These are phyloP conservation scores for Calonectria hawksworthii DNA, from an alignment of 2,329 filamentous ascomycete species.

Conservation along the genomic window DNA sequence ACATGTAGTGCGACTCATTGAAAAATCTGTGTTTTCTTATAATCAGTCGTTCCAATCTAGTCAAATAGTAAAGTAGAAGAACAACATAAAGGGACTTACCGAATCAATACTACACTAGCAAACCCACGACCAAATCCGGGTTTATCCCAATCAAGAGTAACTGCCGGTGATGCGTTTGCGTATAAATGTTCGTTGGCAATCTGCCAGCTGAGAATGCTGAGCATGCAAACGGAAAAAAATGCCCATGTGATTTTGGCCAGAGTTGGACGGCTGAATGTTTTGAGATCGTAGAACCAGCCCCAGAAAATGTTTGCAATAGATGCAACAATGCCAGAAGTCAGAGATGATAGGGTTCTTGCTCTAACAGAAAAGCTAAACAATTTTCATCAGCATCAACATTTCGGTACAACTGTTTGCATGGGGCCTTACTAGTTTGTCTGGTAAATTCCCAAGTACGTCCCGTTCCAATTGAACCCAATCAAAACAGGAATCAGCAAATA, in stretches of 20 bases:
- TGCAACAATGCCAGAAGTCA: constrained; percentile 61
- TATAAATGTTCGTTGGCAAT: constrained; percentile 60
- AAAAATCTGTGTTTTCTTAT: constrained; percentile 53
- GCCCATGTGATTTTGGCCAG: constrained; percentile 59
- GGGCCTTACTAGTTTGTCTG: constrained; percentile 58
- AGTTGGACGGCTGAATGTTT: constrained; percentile 55
- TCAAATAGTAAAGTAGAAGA: neutral
- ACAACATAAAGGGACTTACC: constrained; percentile 48
- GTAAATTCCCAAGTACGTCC: constrained; percentile 65
- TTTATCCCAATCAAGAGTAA: constrained; percentile 61
- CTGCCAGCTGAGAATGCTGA: constrained; percentile 62
- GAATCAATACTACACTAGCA: constrained; percentile 61
- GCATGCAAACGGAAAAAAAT: constrained; percentile 57
- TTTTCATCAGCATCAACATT: neutral
- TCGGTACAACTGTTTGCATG: neutral
- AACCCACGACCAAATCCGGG: constrained; percentile 62
- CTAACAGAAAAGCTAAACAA: constrained; percentile 60
- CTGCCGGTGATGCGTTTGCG: constrained; percentile 43
- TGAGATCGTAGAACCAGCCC: constrained; percentile 64
- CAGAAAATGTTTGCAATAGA: constrained; percentile 61
- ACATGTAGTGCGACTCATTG: constrained; percentile 66
- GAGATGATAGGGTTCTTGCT: constrained; percentile 59
- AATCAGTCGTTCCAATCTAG: neutral
- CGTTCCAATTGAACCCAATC: constrained; percentile 65
- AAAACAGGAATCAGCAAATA: constrained; percentile 64